Evolutionary conservation across 495 filamentous ascomycete genomes (phyloP).

Genomic region (Lentithecium fluviatile): DNA sequence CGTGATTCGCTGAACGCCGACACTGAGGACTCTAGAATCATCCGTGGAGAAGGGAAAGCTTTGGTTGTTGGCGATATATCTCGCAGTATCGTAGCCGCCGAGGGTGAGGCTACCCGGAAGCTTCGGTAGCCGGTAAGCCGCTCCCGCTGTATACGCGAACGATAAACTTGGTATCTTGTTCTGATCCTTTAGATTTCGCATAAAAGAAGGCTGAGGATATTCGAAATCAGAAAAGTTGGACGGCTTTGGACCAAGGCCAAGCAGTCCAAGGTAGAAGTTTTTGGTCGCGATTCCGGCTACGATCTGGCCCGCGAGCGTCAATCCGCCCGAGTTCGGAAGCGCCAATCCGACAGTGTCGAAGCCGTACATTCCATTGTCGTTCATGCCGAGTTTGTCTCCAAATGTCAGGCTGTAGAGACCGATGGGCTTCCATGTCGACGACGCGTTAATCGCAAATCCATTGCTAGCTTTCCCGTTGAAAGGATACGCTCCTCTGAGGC

Average conservation of each 20-base stretch:
- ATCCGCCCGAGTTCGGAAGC: constrained; percentile 12
- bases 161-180: constrained; percentile 50
- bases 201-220: constrained; percentile 21
- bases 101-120: constrained; percentile 53
- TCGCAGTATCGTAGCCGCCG: constrained; percentile 54
- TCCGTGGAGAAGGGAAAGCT: constrained; percentile 50
- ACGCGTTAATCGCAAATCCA: constrained; percentile 17
- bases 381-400: constrained; percentile 9
- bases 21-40: constrained; percentile 18
- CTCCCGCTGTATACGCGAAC: constrained; percentile 59
- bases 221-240: constrained; percentile 27
- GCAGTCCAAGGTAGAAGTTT: constrained; percentile 20
- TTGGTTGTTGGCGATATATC: constrained; percentile 48
- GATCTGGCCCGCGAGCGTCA: not conserved
- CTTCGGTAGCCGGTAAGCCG: constrained; percentile 51
- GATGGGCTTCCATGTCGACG: constrained; percentile 20
- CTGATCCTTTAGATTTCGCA: constrained; percentile 11
- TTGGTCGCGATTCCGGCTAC: constrained; percentile 28
- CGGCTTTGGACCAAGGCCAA: constrained; percentile 21
- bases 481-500: constrained; percentile 14
- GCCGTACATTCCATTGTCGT: constrained; percentile 24
- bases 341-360: constrained; percentile 21
- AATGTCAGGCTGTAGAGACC: constrained; percentile 11
- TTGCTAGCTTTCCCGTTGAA: constrained; percentile 5
- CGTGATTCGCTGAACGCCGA: constrained; percentile 14